These are phyloP conservation scores for Forsythia suspensa DNA, from an alignment of 257 asterid genomes.

Conservation along the genomic window DNA sequence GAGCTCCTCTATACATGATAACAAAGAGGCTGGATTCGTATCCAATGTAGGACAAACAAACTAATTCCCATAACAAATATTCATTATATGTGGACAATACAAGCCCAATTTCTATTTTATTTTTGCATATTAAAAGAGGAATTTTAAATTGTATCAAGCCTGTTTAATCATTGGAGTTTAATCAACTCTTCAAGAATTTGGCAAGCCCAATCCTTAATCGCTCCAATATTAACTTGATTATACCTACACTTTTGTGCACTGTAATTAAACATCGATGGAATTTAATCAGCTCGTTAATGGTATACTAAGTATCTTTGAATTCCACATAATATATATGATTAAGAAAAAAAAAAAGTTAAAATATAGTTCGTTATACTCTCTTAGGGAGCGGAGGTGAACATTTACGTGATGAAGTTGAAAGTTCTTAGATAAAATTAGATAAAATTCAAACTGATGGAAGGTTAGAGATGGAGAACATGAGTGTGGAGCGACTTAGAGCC, in stretches of 20 bases:
- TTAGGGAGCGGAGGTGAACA: constrained; percentile 80
- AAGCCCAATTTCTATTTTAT: too few relatives aligned
- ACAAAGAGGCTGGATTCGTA: too few relatives aligned
- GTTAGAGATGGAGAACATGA: too few relatives aligned
- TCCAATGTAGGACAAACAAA: too few relatives aligned
- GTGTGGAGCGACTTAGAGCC: too few relatives aligned
- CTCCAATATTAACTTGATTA: constrained; percentile 46
- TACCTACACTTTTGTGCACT: too few relatives aligned
- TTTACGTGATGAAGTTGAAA: constrained; percentile 76
- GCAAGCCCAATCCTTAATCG: constrained; percentile 67
- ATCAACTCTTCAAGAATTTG: constrained; percentile 76
- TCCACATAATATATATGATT: background rate
- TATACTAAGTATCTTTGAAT: background rate
- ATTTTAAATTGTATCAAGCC: background rate
- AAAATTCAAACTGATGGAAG: too few relatives aligned
- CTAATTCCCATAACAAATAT: too few relatives aligned
- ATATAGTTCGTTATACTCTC: constrained; percentile 48
- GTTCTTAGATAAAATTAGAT: constrained; percentile 24
- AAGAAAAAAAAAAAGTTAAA: background rate
- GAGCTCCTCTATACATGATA: too few relatives aligned
- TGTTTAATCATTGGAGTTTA: constrained; percentile 57
- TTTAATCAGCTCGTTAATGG: background rate
- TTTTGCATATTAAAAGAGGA: too few relatives aligned
- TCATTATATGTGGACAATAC: too few relatives aligned
- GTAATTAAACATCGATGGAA: background rate